Conservation (phyloP, 1,284 basidiomycete genomes). For the Chondrostereum purpureum region DNA sequence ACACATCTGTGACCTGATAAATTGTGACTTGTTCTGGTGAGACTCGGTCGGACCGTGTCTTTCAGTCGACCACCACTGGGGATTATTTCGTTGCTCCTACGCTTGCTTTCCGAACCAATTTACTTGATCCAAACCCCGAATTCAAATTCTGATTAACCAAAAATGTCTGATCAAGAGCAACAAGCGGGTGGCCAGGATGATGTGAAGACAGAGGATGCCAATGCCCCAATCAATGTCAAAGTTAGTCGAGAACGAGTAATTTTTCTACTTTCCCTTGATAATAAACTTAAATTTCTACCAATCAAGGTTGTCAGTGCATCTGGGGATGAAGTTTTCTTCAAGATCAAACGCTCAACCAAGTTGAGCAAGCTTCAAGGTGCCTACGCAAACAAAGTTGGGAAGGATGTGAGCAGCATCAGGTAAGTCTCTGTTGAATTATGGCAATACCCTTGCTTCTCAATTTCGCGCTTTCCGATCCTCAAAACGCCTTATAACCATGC, state of each 20-base stretch:
- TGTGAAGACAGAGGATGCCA: conserved; percentile 59
- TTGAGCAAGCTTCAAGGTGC: conserved; percentile 90
- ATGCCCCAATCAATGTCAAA: conserved; percentile 81
- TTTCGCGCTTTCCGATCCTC: too few relatives aligned
- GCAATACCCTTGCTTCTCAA: too few relatives aligned
- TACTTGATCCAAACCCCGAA: too few relatives aligned
- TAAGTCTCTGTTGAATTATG: too few relatives aligned
- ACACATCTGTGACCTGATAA: too few relatives aligned
- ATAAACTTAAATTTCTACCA: conserved; percentile 8
- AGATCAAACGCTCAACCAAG: conserved; percentile 94
- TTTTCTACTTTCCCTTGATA: conserved; percentile 9
- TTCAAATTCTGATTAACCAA: too few relatives aligned
- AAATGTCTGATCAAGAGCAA: conserved; percentile 63
- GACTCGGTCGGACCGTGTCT: too few relatives aligned
- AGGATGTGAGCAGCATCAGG: conserved; percentile 83
- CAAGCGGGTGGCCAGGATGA: conserved; percentile 33
- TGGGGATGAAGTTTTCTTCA: conserved; percentile 95
- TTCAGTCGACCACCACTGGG: too few relatives aligned
- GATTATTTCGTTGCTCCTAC: too few relatives aligned
- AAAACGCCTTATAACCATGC: too few relatives aligned
- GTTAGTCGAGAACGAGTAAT: conserved; percentile 30
- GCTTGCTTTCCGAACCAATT: too few relatives aligned
- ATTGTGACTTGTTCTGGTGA: too few relatives aligned
- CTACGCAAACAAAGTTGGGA: conserved; percentile 91
- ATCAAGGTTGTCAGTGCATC: conserved; percentile 67